Evolutionary conservation across 306 rosid genomes (phyloP).

Genomic region (Medicago arabica): DNA sequence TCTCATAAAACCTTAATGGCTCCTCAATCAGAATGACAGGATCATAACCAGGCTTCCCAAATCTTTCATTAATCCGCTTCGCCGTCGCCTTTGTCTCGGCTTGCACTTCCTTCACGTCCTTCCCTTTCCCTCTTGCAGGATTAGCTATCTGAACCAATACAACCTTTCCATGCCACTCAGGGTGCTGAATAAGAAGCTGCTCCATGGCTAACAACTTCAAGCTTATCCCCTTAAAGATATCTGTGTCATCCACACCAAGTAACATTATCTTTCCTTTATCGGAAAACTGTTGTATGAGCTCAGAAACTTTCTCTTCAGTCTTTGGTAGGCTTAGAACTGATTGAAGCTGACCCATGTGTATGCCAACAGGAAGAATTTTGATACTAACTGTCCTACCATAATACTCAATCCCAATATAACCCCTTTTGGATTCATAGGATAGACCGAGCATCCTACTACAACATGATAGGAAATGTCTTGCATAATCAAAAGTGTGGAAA

Average conservation of each 20-base stretch:
- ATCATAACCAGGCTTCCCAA: conserved; percentile 74
- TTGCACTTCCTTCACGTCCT: conserved; percentile 76
- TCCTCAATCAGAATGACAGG: conserved; percentile 82
- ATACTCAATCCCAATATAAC: conserved; percentile 83
- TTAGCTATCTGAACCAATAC: conserved; percentile 87
- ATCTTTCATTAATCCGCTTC: conserved; percentile 64
- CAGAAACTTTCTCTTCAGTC: conserved; percentile 62
- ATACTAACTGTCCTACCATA: conserved; percentile 87
- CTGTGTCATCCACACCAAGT: conserved; percentile 92
- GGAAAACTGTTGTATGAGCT: conserved; percentile 43
- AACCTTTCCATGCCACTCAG: conserved; percentile 67
- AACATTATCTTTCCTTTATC: conserved; percentile 51
- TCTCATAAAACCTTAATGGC: conserved; percentile 77
- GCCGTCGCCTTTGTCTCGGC: conserved; percentile 64
- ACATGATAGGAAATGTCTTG: conserved; percentile 82
- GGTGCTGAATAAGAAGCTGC: conserved; percentile 77
- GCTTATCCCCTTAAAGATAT: conserved; percentile 82
- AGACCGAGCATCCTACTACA: conserved; percentile 91
- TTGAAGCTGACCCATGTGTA: conserved; percentile 86
- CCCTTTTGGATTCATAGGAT: conserved; percentile 75
- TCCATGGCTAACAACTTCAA: conserved; percentile 90
- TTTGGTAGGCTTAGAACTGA: conserved; percentile 60
- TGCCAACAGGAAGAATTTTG: conserved; percentile 87
- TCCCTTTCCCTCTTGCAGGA: conserved; percentile 84
- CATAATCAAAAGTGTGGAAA: conserved; percentile 88